Base-by-base conservation (phyloP, 768 basidiomycete genomes). In the Auricularia auricula-judae region DNA sequence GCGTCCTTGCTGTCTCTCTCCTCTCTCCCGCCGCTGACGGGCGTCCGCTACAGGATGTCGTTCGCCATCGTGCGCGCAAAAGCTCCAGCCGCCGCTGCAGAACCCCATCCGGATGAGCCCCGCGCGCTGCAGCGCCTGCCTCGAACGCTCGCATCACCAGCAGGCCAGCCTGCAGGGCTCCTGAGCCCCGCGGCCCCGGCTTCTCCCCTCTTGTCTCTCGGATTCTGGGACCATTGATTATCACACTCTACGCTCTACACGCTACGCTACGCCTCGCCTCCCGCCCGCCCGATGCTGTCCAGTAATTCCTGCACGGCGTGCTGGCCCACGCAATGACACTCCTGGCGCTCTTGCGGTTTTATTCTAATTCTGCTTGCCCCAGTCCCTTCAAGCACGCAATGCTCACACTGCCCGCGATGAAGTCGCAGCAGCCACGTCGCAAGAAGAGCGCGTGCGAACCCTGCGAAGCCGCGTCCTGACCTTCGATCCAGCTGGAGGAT, bases 81-180 rank as follows among this genome's bases (percentile, higher is more conserved):
- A 59, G 29, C 34, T 59, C 23, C 56, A 59, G 56, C 29, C 56
- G 34, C 56, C 56, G 12, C 34, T 59, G 7, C 23, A 59, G 29
- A 59, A 59, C 23, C 56, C 56, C 23, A 59, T 59, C 56, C 21
- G 56, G 23, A 59, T 59, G 56, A 59, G 56, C 56, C 56, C 56
- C 12, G 56, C 56, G 33, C 14, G 23, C 11, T 59, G 56, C 56
- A 35, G 56, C 18, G 23, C 56, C 56, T 59, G 56, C 56, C 14
- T 51, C 47, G 18, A 51, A 18, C 47, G 47, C 47, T 51, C 47
- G 18, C 21, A 51, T 18, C 14, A 21, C 5, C 14, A 51, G 18
- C 47, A 51, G 18, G 47, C 47, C 47, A 51, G 14, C 21, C 47
- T 51, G 5, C 18, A 18, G 11, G 14, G 47, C 47, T 7, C 39